phyloP scores from a whole-genome alignment of 129 eudicot genomes.

The Flaveria linearis region DNA sequence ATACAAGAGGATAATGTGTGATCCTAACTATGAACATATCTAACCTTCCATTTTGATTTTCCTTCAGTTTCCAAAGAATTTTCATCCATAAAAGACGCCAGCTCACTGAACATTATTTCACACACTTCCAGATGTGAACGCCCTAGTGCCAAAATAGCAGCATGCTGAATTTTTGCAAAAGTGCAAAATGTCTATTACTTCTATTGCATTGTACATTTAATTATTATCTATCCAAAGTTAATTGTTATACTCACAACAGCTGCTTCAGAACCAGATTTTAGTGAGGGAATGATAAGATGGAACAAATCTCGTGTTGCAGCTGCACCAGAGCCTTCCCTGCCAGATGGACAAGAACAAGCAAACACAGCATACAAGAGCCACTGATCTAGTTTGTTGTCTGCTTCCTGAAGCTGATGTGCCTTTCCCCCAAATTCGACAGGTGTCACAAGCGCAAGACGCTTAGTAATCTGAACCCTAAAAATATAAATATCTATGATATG shows the following conservation, averaged over 20 bases:
- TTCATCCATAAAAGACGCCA: slow-evolving; percentile 76
- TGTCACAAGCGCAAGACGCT: slow-evolving; percentile 84
- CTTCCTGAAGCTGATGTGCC: slow-evolving; percentile 76
- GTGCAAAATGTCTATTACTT: slow-evolving; percentile 1
- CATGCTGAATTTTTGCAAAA: slow-evolving; percentile 54
- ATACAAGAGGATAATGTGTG: slow-evolving; percentile 15
- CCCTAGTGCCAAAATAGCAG: slow-evolving; percentile 90
- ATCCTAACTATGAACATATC: slow-evolving; percentile 8
- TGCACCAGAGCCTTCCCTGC: slow-evolving; percentile 63
- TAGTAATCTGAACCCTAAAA: slow-evolving; percentile 73
- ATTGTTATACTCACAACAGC: slow-evolving; percentile 62
- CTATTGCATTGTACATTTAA: slow-evolving; percentile 5
- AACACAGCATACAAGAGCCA: slow-evolving; percentile 98
- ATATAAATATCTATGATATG: slow-evolving; percentile 10
- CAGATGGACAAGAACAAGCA: slow-evolving; percentile 84
- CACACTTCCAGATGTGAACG: slow-evolving; percentile 84
- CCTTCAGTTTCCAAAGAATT: slow-evolving; percentile 82
- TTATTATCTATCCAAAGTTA: neutral
- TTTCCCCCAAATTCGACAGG: slow-evolving; percentile 92
- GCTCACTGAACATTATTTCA: slow-evolving; percentile 91
- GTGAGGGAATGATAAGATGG: slow-evolving; percentile 78
- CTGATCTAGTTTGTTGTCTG: slow-evolving; percentile 85
- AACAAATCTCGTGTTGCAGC: slow-evolving; percentile 71
- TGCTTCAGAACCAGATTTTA: slow-evolving; percentile 84
- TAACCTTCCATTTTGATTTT: slow-evolving; percentile 93